Conservation (phyloP, 2,329 filamentous ascomycete species). For the Albophoma yamanashiensis region DNA sequence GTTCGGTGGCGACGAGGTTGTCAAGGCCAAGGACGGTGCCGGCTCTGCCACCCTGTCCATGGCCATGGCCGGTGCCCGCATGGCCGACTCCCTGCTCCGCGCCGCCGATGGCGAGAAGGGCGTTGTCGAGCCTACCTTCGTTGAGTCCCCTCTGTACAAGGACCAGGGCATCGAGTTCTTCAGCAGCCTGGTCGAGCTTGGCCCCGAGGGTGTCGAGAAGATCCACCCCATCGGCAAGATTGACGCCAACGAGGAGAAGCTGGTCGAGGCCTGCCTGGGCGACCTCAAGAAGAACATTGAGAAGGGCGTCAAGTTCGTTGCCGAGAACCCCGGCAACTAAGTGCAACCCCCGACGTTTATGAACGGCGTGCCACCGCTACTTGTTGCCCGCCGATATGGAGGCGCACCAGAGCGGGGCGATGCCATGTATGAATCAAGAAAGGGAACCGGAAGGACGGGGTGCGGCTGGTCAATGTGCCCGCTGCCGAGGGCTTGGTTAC, state of each 20-base stretch:
- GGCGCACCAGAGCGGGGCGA: not conserved
- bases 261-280: conserved; percentile 72
- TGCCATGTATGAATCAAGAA: conserved; percentile 1
- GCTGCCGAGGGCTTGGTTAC: conserved; percentile 2
- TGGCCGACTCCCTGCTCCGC: conserved; percentile 87
- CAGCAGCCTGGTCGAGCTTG: conserved; percentile 88
- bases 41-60: conserved; percentile 97
- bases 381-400: not conserved
- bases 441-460: not conserved
- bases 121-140: conserved; percentile 90
- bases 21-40: conserved; percentile 97
- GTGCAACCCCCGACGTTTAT: not conserved
- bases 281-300: conserved; percentile 92
- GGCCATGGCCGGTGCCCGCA: conserved; percentile 83
- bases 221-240: conserved; percentile 80
- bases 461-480: conserved; percentile 1
- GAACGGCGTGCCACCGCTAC: not conserved
- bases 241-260: conserved; percentile 76
- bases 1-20: conserved; percentile 98
- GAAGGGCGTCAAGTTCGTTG: conserved; percentile 65
- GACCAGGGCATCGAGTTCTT: conserved; percentile 98
- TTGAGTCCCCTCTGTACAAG: conserved; percentile 97
- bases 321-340: conserved; percentile 51
- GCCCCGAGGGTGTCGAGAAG: conserved; percentile 91
- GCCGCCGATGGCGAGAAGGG: conserved; percentile 89